Conservation (phyloP, 2,329 filamentous ascomycete genomes). For the Lojkania enalia region DNA sequence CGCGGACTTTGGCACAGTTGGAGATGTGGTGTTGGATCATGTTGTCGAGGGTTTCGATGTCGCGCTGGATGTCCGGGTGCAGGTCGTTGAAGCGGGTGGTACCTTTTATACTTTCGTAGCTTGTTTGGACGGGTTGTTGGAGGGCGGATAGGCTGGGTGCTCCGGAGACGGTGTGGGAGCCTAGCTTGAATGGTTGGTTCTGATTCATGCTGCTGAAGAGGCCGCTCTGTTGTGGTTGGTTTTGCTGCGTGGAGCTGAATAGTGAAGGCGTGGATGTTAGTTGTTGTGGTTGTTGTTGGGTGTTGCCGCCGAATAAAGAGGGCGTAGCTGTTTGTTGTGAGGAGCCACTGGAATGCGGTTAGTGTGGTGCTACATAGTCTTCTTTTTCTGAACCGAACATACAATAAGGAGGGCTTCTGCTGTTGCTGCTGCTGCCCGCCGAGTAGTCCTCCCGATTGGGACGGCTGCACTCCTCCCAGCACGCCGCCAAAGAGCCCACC, state of each 20-base stretch:
- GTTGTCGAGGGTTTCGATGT: constrained; percentile 77
- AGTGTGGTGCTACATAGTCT: constrained; percentile 23
- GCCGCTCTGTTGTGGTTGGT: constrained; percentile 30
- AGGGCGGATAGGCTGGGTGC: constrained; percentile 29
- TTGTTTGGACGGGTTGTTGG: constrained; percentile 33
- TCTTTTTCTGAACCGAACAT: too few species aligned
- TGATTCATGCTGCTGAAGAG: constrained; percentile 41
- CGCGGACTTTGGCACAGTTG: constrained; percentile 74
- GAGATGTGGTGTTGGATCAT: constrained; percentile 78
- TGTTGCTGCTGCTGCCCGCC: constrained; percentile 23
- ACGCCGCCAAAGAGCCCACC: constrained; percentile 41
- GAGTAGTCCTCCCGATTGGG: constrained; percentile 41
- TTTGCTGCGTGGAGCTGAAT: constrained; percentile 26
- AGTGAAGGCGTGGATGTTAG: constrained; percentile 37
- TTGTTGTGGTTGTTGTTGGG: constrained; percentile 32
- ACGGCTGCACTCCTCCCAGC: constrained; percentile 31
- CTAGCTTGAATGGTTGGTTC: constrained; percentile 29
- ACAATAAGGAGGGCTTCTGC: too few species aligned
- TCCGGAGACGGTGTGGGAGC: constrained; percentile 26
- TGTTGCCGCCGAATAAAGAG: constrained; percentile 37
- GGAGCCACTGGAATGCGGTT: constrained; percentile 37
- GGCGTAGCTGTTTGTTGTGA: constrained; percentile 27
- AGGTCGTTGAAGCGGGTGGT: constrained; percentile 93
- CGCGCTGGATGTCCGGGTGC: constrained; percentile 75
- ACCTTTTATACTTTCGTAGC: constrained; percentile 69